These are phyloP conservation scores for Saturnispora halmiae DNA, from an alignment of 805 yeast species.

Conservation along the genomic window DNA sequence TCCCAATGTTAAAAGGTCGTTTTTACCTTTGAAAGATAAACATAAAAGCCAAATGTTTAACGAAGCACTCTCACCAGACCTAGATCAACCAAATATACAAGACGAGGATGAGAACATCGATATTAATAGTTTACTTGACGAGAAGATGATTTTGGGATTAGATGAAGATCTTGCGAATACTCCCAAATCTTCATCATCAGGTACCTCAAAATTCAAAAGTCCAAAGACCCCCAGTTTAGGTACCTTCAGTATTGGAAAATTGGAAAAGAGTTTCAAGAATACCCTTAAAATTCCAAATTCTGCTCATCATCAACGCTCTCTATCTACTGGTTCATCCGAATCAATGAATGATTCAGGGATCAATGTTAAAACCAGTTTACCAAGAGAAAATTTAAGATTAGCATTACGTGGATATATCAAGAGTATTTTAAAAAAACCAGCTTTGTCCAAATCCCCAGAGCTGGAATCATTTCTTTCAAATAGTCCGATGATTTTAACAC, in stretches of 20 bases:
- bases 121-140: slow-evolving; percentile 3
- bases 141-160: not conserved
- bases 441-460: slow-evolving; percentile 42
- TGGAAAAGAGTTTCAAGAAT: slow-evolving; percentile 19
- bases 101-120: not conserved
- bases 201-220: slow-evolving; percentile 3
- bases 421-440: slow-evolving; percentile 17
- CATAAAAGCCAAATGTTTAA: slow-evolving; percentile 17
- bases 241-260: slow-evolving; percentile 14
- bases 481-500: slow-evolving; percentile 32
- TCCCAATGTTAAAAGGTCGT: slow-evolving; percentile 57
- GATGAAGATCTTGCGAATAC: not conserved
- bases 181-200: not conserved
- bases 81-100: not conserved
- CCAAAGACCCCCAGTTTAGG: slow-evolving; percentile 7
- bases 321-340: slow-evolving; percentile 1
- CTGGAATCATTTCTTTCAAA: slow-evolving; percentile 46
- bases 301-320: not conserved
- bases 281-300: slow-evolving; percentile 12
- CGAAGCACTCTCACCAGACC: slow-evolving; percentile 14
- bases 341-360: not conserved
- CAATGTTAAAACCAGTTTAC: not conserved
- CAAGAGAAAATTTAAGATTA: slow-evolving; percentile 66
- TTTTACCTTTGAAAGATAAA: slow-evolving; percentile 27
- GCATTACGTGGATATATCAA: slow-evolving; percentile 60